These are phyloP conservation scores for Ogataea pilisensis DNA, from an alignment of 805 yeast species.

Conservation along the genomic window DNA sequence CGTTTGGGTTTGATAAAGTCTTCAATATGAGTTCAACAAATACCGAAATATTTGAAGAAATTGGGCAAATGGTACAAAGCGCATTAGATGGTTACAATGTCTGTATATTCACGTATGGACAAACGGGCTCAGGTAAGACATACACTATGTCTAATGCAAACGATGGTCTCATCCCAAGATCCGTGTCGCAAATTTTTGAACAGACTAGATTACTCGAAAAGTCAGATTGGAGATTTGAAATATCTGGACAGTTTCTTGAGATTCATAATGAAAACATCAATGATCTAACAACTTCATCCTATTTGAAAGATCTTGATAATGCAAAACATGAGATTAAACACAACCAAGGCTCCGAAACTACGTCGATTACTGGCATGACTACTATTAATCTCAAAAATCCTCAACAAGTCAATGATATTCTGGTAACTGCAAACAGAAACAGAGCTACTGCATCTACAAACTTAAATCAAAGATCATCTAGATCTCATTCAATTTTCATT, in stretches of 20 bases:
- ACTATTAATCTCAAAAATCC: slow-evolving; percentile 39
- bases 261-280: slow-evolving; percentile 80
- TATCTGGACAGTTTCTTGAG: slow-evolving; percentile 78
- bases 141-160: slow-evolving; percentile 72
- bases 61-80: slow-evolving; percentile 80
- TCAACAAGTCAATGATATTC: slow-evolving; percentile 44
- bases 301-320: slow-evolving; percentile 17
- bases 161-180: slow-evolving; percentile 80
- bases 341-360: slow-evolving; percentile 47
- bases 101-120: slow-evolving; percentile 95
- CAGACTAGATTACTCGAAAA: slow-evolving; percentile 44
- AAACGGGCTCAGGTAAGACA: slow-evolving; percentile 95
- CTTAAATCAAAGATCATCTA: slow-evolving; percentile 78
- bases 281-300: slow-evolving; percentile 51
- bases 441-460: slow-evolving; percentile 80
- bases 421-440: slow-evolving; percentile 53
- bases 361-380: slow-evolving; percentile 59
- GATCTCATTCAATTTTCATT: slow-evolving; percentile 85
- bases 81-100: slow-evolving; percentile 87
- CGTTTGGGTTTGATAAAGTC: slow-evolving; percentile 74
- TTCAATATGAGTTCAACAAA: slow-evolving; percentile 56
- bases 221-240: slow-evolving; percentile 58
- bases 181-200: slow-evolving; percentile 66
- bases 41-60: slow-evolving; percentile 69
- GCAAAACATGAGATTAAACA: slow-evolving; percentile 68